phyloP scores from a whole-genome alignment of 768 basidiomycete species.

The Termitomyces sp. region DNA sequence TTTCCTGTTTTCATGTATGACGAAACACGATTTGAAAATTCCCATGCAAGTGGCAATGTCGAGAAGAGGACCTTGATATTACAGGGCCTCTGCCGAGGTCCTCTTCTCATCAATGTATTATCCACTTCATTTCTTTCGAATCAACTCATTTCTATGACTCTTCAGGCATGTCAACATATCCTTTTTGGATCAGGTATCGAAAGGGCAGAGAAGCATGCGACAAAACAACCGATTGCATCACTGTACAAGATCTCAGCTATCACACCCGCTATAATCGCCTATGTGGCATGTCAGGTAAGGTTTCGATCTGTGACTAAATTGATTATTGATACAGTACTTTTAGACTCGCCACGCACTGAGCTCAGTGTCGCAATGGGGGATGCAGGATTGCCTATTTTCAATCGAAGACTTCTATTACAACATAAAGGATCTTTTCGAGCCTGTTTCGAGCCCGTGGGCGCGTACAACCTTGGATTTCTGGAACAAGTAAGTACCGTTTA shows the following conservation, averaged over 20 bases:
- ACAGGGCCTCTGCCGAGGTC: neutral
- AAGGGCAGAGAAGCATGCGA: neutral
- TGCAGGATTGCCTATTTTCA: neutral
- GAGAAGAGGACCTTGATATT: neutral
- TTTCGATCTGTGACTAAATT: neutral
- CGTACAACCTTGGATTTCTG: neutral
- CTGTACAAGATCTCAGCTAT: neutral
- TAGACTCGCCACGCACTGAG: neutral
- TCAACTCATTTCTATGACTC: neutral
- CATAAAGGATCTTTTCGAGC: neutral
- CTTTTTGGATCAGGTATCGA: neutral
- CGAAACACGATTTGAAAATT: neutral
- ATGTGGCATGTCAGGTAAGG: neutral
- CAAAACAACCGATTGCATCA: neutral
- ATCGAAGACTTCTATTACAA: neutral
- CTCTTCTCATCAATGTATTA: neutral
- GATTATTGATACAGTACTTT: neutral
- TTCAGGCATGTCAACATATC: neutral
- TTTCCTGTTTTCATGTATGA: slow-evolving; percentile 1
- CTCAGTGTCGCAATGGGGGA: neutral
- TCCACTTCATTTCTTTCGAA: no score
- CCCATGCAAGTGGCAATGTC: neutral
- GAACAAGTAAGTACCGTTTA: slow-evolving; percentile 12
- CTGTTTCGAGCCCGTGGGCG: neutral
- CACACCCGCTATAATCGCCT: neutral